These are phyloP conservation scores for Xerocomellus amylosporus DNA, from an alignment of 768 basidiomycete species.

Conservation along the genomic window DNA sequence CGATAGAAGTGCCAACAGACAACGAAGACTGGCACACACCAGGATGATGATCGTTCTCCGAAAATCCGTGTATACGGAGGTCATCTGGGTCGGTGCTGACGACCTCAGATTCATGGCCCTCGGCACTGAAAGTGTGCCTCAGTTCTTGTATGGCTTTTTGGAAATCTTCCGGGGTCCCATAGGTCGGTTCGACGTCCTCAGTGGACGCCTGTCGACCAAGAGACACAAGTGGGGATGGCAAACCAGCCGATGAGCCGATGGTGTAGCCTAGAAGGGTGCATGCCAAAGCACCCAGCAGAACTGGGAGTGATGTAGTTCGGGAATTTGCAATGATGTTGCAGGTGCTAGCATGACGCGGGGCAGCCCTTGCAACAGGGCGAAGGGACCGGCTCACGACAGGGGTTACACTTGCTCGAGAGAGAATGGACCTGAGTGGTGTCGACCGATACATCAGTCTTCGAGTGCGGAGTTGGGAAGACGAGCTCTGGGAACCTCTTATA, in stretches of 20 bases:
- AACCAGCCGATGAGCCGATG: constrained; percentile 12
- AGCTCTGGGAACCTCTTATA: no score
- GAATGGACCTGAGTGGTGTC: constrained; percentile 2
- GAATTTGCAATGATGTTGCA: neutral
- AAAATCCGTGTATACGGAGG: constrained; percentile 53
- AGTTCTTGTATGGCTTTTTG: constrained; percentile 51
- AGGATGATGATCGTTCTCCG: constrained; percentile 48
- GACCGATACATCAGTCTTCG: constrained; percentile 13
- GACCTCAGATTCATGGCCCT: constrained; percentile 2
- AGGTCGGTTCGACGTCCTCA: constrained; percentile 29
- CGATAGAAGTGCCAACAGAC: no score
- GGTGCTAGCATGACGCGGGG: constrained; percentile 11
- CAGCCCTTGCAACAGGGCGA: neutral
- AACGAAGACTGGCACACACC: constrained; percentile 33
- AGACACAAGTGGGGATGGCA: constrained; percentile 2
- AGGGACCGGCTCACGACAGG: neutral
- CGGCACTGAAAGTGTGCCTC: constrained; percentile 32
- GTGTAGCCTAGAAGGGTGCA: constrained; percentile 22
- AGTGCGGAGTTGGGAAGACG: neutral
- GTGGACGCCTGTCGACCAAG: constrained; percentile 2
- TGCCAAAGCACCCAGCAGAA: constrained; percentile 17
- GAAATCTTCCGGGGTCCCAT: constrained; percentile 55
- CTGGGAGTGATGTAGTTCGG: constrained; percentile 1
- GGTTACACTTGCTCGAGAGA: neutral
- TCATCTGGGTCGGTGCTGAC: constrained; percentile 54